Evolutionary conservation across 2,329 filamentous ascomycete genomes (phyloP).

Genomic region (Phoma sp.): DNA sequence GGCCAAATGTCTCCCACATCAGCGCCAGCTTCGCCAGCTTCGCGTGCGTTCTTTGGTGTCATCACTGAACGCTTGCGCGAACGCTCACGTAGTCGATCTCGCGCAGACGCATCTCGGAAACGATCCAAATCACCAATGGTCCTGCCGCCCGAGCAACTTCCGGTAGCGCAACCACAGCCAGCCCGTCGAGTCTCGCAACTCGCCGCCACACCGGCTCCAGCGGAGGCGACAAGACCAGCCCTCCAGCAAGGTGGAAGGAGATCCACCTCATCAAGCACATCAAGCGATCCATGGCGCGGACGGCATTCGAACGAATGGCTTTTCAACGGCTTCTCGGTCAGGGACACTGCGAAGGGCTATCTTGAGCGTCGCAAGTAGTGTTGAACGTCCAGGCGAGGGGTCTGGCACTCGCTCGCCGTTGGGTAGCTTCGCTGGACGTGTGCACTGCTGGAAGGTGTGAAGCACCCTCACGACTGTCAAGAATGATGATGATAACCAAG

Average conservation of each 20-base stretch:
- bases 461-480: not conserved
- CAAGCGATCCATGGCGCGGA: conserved; percentile 45
- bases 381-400: not conserved
- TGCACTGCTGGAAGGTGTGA: conserved; percentile 2
- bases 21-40: conserved; percentile 33
- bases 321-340: conserved; percentile 47
- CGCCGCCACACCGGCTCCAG: conserved; percentile 11
- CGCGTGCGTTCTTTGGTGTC: conserved; percentile 46
- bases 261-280: conserved; percentile 35
- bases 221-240: conserved; percentile 32
- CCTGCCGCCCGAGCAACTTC: conserved; percentile 35
- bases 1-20: conserved; percentile 31
- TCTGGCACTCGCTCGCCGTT: not conserved
- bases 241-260: conserved; percentile 31
- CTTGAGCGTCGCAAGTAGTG: conserved; percentile 33
- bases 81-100: conserved; percentile 44
- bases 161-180: conserved; percentile 19
- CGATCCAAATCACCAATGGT: conserved; percentile 42
- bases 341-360: conserved; percentile 43
- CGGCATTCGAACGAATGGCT: conserved; percentile 50
- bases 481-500: conserved; percentile 1
- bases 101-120: conserved; percentile 28
- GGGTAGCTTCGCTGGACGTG: conserved; percentile 5
- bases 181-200: conserved; percentile 23
- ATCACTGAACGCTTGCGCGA: conserved; percentile 43